phyloP scores from a whole-genome alignment of 73 alveolate genomes.

The Strombidium stylifer region DNA sequence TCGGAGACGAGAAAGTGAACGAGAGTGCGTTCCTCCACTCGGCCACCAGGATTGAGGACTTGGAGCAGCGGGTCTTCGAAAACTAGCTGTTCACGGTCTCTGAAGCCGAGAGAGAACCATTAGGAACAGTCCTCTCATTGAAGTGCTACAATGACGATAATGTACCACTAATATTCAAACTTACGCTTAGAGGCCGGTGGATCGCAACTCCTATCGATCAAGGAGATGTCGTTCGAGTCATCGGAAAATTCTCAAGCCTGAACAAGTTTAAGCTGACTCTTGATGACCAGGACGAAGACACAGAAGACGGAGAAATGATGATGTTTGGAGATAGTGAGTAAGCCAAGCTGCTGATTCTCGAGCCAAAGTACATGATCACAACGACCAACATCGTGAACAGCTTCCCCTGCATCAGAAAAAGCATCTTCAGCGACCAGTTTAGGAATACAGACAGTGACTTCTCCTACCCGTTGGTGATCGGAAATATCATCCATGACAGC shows the following conservation, averaged over 20 bases:
- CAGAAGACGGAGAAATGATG: slow-evolving; percentile 6
- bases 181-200: slow-evolving; percentile 31
- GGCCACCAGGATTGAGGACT: slow-evolving; percentile 16
- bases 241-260: slow-evolving; percentile 8
- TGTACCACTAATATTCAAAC: slow-evolving; percentile 15
- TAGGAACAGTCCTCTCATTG: slow-evolving; percentile 25
- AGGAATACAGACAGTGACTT: slow-evolving; percentile 13
- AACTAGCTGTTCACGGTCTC: slow-evolving; percentile 15
- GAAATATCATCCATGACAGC: slow-evolving; percentile 35
- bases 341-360: slow-evolving; percentile 15
- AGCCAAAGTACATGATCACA: slow-evolving; percentile 9
- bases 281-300: slow-evolving; percentile 20
- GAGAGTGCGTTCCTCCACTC: too few species aligned
- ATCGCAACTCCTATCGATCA: slow-evolving; percentile 28
- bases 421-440: slow-evolving; percentile 20
- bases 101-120: slow-evolving; percentile 29
- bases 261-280: slow-evolving; percentile 19
- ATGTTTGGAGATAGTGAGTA: too few species aligned
- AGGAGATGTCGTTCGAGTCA: slow-evolving; percentile 28
- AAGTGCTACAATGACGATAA: slow-evolving; percentile 30
- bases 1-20: too few species aligned
- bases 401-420: slow-evolving; percentile 34
- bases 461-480: slow-evolving; percentile 19
- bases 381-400: slow-evolving; percentile 13
- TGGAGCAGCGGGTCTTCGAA: slow-evolving; percentile 9